phyloP scores from a whole-genome alignment of 2,329 filamentous ascomycete genomes.

The Fusarium sarcochroum region DNA sequence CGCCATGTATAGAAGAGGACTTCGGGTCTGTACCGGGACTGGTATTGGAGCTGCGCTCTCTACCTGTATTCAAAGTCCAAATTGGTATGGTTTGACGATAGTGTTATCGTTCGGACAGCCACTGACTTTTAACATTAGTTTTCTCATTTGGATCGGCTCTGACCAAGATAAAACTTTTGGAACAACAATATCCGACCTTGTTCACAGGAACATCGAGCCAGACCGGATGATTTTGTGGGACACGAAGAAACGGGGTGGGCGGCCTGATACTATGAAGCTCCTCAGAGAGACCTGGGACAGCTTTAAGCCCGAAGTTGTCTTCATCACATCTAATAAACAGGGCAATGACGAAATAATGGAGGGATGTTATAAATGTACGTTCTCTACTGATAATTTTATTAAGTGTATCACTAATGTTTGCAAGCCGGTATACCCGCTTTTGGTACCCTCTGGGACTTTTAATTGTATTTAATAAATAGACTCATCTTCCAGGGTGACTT shows the following conservation, averaged over 20 bases:
- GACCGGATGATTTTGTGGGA: slow-evolving; percentile 16
- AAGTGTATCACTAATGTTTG: background rate
- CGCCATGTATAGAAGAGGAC: slow-evolving; percentile 4
- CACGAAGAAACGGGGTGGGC: background rate
- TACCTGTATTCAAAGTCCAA: slow-evolving; percentile 12
- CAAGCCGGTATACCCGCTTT: slow-evolving; percentile 1
- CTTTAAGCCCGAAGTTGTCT: slow-evolving; percentile 5
- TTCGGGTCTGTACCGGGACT: slow-evolving; percentile 7
- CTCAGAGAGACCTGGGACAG: background rate
- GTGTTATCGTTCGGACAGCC: too few species aligned
- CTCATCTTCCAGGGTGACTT: too few species aligned
- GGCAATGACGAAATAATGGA: slow-evolving; percentile 3
- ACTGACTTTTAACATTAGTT: background rate
- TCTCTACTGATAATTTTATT: background rate
- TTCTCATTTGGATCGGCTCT: slow-evolving; percentile 9
- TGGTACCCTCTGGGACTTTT: slow-evolving; percentile 9
- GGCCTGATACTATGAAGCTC: background rate
- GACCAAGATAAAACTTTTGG: slow-evolving; percentile 5
- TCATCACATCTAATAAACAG: slow-evolving; percentile 10
- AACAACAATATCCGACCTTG: background rate
- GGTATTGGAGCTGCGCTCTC: slow-evolving; percentile 11
- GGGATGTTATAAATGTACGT: background rate
- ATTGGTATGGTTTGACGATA: background rate
- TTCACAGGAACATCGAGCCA: background rate
- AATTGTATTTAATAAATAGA: too few species aligned